These are phyloP conservation scores for Calycina herbarum DNA, from an alignment of 2,329 filamentous ascomycete species.

Conservation along the genomic window DNA sequence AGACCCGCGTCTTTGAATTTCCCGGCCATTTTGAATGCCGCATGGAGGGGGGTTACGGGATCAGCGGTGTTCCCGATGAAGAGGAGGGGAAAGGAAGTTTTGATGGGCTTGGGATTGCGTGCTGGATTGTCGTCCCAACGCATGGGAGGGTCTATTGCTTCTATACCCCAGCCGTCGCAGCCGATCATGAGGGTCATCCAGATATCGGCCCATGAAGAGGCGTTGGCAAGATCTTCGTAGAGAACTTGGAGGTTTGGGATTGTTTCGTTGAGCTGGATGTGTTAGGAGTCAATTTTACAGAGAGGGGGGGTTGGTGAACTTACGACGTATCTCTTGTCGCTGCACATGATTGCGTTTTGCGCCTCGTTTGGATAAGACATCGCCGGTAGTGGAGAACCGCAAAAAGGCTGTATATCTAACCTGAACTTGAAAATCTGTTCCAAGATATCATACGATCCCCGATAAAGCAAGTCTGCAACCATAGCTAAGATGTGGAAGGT, in stretches of 20 bases:
- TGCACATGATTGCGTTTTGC: constrained; percentile 32
- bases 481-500: constrained; percentile 30
- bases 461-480: constrained; percentile 29
- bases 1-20: constrained; percentile 34
- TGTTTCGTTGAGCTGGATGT: constrained; percentile 32
- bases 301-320: neutral
- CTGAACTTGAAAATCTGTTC: neutral
- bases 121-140: constrained; percentile 34
- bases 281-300: neutral
- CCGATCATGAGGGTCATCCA: constrained; percentile 32
- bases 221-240: constrained; percentile 27
- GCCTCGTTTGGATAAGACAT: constrained; percentile 27
- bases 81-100: constrained; percentile 42
- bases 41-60: constrained; percentile 40
- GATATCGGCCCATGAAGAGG: constrained; percentile 27
- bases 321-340: constrained; percentile 35
- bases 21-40: constrained; percentile 34
- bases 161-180: constrained; percentile 30
- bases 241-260: constrained; percentile 28
- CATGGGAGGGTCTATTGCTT: constrained; percentile 32
- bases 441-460: constrained; percentile 44
- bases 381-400: constrained; percentile 17
- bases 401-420: constrained; percentile 16
- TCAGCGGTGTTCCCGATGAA: constrained; percentile 44
- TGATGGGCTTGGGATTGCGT: constrained; percentile 31